phyloP scores from a whole-genome alignment of 2,329 filamentous ascomycete species.

The Hypoxylon rubiginosum region DNA sequence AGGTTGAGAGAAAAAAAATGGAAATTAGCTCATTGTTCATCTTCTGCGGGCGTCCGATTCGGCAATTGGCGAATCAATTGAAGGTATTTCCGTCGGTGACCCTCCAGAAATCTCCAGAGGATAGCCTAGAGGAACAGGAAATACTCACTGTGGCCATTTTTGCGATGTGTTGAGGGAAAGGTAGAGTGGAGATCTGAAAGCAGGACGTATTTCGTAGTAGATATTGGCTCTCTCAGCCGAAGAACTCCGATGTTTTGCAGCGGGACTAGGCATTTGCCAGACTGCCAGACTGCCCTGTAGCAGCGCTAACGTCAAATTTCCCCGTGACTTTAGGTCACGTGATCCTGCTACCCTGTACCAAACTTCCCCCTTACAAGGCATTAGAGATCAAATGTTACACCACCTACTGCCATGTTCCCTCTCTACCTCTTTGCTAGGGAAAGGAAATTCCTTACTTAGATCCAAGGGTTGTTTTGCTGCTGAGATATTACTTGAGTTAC shows the following conservation, averaged over 20 bases:
- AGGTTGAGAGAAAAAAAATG: conserved; percentile 50
- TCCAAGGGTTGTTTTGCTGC: neutral
- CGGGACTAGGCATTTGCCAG: conserved; percentile 15
- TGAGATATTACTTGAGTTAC: neutral
- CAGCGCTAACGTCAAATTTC: too few relatives aligned
- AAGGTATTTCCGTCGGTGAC: neutral
- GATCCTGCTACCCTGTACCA: conserved; percentile 9
- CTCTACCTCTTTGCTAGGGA: neutral
- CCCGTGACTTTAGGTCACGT: conserved; percentile 46
- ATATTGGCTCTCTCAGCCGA: conserved; percentile 61
- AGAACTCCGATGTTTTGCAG: conserved; percentile 49
- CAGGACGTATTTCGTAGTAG: conserved; percentile 56
- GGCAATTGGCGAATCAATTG: conserved; percentile 51
- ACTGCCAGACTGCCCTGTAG: too few relatives aligned
- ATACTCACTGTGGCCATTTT: conserved; percentile 79
- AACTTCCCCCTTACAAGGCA: neutral
- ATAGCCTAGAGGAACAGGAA: conserved; percentile 28
- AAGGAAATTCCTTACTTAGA: neutral
- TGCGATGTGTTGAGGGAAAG: conserved; percentile 62
- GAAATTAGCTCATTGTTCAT: conserved; percentile 68
- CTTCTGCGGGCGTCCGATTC: conserved; percentile 14
- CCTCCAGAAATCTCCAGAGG: conserved; percentile 29
- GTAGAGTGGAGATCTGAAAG: conserved; percentile 61
- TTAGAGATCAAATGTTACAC: conserved; percentile 20
- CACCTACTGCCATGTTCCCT: neutral